These are phyloP conservation scores for Hypoxylon sp. DNA, from an alignment of 2,329 filamentous ascomycete species.

Conservation along the genomic window DNA sequence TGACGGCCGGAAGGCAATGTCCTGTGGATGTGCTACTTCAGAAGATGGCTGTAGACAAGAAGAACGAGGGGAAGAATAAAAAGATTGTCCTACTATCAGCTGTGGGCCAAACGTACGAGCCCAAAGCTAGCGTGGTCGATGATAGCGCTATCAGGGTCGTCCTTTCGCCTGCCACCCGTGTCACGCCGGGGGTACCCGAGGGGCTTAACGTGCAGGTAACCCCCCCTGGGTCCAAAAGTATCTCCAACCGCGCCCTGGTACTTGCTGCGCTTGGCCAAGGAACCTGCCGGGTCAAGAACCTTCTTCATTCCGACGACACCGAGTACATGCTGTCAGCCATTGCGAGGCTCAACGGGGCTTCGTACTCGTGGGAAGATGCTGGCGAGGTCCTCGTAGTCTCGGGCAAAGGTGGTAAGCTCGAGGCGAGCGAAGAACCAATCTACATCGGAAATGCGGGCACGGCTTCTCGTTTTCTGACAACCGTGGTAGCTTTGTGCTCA, in stretches of 20 bases:
- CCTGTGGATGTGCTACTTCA: conserved; percentile 86
- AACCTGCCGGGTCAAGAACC: conserved; percentile 88
- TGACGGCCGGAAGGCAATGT: conserved; percentile 89
- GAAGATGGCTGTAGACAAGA: conserved; percentile 99
- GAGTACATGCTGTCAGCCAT: conserved; percentile 98
- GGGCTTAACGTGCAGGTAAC: conserved; percentile 80
- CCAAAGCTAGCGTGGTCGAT: conserved; percentile 88
- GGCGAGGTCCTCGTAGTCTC: conserved; percentile 92
- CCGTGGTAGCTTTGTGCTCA: conserved; percentile 86
- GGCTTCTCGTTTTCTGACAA: conserved; percentile 94
- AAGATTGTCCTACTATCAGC: conserved; percentile 94
- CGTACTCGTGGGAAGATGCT: conserved; percentile 93
- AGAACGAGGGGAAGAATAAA: conserved; percentile 95
- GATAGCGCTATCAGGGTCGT: conserved; percentile 87
- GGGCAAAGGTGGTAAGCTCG: conserved; percentile 88
- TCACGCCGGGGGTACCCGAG: conserved; percentile 79
- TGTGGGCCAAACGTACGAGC: conserved; percentile 90
- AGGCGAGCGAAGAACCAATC: conserved; percentile 81
- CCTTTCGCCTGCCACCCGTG: conserved; percentile 82
- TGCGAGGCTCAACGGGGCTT: conserved; percentile 84
- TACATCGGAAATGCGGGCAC: conserved; percentile 98
- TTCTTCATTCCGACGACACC: conserved; percentile 96
- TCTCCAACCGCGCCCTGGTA: conserved; percentile 96
- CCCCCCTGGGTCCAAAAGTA: conserved; percentile 96
- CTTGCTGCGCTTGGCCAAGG: conserved; percentile 91